Percentiles rank a stretch among this genome's conserved stretches.
Evolutionary conservation across 352 stramenopile species (phyloP).

Genomic region (Sclerospora graminicola): DNA sequence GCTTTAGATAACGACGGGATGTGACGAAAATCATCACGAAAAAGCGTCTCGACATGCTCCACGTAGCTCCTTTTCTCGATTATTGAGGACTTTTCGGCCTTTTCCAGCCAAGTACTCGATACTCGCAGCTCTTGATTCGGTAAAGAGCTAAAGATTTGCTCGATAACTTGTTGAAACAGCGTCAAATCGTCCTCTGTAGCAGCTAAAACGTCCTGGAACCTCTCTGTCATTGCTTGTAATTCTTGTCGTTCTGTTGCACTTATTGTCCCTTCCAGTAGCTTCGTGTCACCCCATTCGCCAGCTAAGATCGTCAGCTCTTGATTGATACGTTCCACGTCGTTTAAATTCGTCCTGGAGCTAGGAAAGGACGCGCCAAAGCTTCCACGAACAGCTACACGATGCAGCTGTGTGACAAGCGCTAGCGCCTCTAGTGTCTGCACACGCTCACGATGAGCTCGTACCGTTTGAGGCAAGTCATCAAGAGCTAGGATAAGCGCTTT

Average conservation of each 20-base stretch:
- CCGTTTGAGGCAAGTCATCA: not conserved
- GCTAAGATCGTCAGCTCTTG: slow-evolving; percentile 16
- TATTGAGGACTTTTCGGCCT: no score
- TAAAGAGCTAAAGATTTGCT: slow-evolving; percentile 38
- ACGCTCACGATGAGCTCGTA: slow-evolving; percentile 3
- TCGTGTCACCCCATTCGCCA: slow-evolving; percentile 24
- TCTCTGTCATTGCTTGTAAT: slow-evolving; percentile 27
- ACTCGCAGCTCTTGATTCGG: slow-evolving; percentile 25
- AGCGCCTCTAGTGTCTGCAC: slow-evolving; percentile 25
- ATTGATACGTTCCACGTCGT: slow-evolving; percentile 3
- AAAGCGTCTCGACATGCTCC: slow-evolving; percentile 21
- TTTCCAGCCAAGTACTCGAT: slow-evolving; percentile 44
- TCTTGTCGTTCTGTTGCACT: slow-evolving; percentile 6
- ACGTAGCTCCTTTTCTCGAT: slow-evolving; percentile 25
- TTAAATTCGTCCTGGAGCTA: not conserved
- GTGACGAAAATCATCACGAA: not conserved
- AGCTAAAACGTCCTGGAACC: slow-evolving; percentile 32
- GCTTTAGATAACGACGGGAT: slow-evolving; percentile 32
- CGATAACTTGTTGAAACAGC: slow-evolving; percentile 48
- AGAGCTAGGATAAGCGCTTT: slow-evolving; percentile 7
- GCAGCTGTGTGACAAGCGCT: slow-evolving; percentile 28
- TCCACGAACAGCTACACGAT: slow-evolving; percentile 17
- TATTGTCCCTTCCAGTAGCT: slow-evolving; percentile 8
- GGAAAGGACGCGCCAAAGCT: slow-evolving; percentile 17
- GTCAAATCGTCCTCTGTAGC: slow-evolving; percentile 21